These are phyloP conservation scores for Linderniella brevidens DNA, from an alignment of 257 asterid species.

Conservation along the genomic window DNA sequence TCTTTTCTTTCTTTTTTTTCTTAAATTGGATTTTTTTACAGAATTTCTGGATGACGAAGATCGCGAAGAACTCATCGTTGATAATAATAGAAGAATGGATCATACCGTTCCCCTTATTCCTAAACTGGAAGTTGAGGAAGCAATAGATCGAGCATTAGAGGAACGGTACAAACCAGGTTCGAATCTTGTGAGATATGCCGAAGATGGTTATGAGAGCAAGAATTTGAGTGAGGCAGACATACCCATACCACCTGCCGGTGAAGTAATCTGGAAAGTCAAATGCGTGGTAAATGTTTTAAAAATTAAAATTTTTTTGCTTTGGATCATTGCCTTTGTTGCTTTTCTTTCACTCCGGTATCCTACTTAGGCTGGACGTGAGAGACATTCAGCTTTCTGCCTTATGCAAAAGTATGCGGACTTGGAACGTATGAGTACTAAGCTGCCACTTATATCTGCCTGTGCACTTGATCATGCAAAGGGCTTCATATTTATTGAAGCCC, in stretches of 20 bases:
- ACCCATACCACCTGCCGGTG: constrained; percentile 32
- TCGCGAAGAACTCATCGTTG: constrained; percentile 13
- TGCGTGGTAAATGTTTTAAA: constrained; percentile 50
- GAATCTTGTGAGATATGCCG: constrained; percentile 39
- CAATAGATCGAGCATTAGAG: constrained; percentile 43
- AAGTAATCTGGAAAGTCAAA: constrained; percentile 84
- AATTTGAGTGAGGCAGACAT: constrained; percentile 19
- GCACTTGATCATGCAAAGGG: constrained; percentile 84
- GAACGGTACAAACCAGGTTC: constrained; percentile 71
- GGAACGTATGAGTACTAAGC: constrained; percentile 45
- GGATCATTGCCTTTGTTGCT: background rate
- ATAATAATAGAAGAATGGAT: constrained; percentile 26
- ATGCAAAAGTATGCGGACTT: constrained; percentile 79
- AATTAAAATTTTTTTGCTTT: background rate
- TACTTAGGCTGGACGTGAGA: constrained; percentile 79
- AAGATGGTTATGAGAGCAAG: constrained; percentile 45
- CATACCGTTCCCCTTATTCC: constrained; percentile 26
- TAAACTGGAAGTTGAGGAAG: constrained; percentile 86
- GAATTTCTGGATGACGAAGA: constrained; percentile 40
- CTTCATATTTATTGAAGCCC: constrained; percentile 66
- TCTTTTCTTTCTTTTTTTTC: too few species aligned
- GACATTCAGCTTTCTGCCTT: constrained; percentile 79
- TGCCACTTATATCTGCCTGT: constrained; percentile 71
- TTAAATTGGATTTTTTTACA: constrained; percentile 14
- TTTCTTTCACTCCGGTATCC: constrained; percentile 13